These are phyloP conservation scores for Auriscalpium microsporum DNA, from an alignment of 768 basidiomycete species.

Conservation along the genomic window DNA sequence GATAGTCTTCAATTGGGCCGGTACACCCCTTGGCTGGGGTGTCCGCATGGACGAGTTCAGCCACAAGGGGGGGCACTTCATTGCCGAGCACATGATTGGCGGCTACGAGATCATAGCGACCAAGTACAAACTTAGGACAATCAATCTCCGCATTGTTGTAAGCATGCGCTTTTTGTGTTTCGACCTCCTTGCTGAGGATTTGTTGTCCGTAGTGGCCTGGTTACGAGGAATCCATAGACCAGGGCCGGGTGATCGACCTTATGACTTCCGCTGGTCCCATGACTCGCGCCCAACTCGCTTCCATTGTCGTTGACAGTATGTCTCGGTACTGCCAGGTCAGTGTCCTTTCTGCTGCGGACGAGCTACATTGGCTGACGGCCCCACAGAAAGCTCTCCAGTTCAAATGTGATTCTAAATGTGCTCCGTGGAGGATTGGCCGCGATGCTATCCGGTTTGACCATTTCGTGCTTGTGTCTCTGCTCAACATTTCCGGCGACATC, in stretches of 20 bases:
- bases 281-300: background rate
- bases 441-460: background rate
- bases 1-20: background rate
- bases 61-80: too few species aligned
- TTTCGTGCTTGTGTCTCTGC: background rate
- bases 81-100: background rate
- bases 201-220: background rate
- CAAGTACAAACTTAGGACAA: background rate
- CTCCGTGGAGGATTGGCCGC: background rate
- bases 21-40: background rate
- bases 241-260: background rate
- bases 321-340: background rate
- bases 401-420: too few species aligned
- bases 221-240: background rate
- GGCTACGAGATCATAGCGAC: background rate
- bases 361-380: too few species aligned
- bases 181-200: background rate
- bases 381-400: background rate
- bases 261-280: background rate
- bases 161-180: background rate
- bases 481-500: constrained; percentile 1
- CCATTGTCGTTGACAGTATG: background rate
- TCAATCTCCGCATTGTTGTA: background rate
- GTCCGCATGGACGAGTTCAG: background rate
- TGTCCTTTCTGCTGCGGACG: background rate